These are phyloP conservation scores for Dictyostelium intermedium DNA, from an alignment of 78 protist species.

Conservation along the genomic window DNA sequence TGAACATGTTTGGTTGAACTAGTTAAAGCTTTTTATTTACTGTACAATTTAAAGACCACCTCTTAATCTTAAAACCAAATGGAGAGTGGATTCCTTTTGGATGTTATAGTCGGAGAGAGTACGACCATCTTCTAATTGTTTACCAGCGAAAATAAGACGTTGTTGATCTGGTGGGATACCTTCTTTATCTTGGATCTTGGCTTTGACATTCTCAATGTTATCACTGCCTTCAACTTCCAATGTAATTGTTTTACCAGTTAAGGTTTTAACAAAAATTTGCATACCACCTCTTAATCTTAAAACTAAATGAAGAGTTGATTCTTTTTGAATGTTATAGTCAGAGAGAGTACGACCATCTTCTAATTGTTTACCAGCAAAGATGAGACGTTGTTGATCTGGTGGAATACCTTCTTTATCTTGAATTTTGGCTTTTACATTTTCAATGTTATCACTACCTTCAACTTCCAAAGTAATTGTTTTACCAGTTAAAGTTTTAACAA, in stretches of 20 bases:
- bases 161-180: not conserved
- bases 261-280: not conserved
- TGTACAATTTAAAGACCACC: not conserved
- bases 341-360: conserved; percentile 97
- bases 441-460: conserved; percentile 85
- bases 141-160: conserved; percentile 94
- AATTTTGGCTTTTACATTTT: conserved; percentile 97
- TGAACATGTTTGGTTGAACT: too few relatives aligned
- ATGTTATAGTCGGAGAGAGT: conserved; percentile 97
- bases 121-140: conserved; percentile 98
- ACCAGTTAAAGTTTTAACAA: conserved; percentile 97
- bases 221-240: not conserved
- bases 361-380: conserved; percentile 98
- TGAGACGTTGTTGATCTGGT: conserved; percentile 97
- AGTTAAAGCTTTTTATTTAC: not conserved
- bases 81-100: conserved; percentile 96
- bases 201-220: not conserved
- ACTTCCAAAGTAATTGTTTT: conserved; percentile 98
- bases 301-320: conserved; percentile 93
- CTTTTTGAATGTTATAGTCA: conserved; percentile 98
- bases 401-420: conserved; percentile 91
- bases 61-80: conserved; percentile 78
- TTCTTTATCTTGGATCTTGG: not conserved
- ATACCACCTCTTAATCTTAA: not conserved
- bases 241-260: not conserved